Base-by-base conservation (phyloP, 2,329 filamentous ascomycete species). In the Sordariomycetes sp. region DNA sequence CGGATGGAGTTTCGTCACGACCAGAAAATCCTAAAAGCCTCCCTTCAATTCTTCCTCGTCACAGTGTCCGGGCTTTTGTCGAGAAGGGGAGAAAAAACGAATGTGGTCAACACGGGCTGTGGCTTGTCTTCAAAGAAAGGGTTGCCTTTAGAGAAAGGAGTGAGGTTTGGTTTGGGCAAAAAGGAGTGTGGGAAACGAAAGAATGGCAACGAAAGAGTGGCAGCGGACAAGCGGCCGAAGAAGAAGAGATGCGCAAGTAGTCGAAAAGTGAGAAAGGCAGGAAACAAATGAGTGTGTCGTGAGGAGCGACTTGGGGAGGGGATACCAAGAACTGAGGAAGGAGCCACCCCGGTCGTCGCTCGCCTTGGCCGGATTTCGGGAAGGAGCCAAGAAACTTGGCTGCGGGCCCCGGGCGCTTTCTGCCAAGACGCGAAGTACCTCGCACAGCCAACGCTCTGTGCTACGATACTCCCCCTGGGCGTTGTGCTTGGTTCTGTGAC, bases 91-190 rank as follows among this genome's bases (percentile, higher is more conserved):
- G 25, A 56, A 45, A 56, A n/a, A 55, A 34, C 54, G 55, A 56
- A 52, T 56, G 55, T 56, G 45, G 48, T 56, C 55, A 56, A 56
- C 55, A 52, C 55, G 50, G n/a, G 48, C 5, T 36, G 28, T 42
- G 39, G 48, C 5, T 52, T n/a, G 45, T 5, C 32, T 32, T 13
- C n/a, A 52, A 52, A 35, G 55, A 42, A 51, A 20, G 39, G 42
- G 34, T 6, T 22, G 22, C 45, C 45, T 56, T 20, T 32, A 3
- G 28, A 22, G 39, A 56, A 35, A 50, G 20, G 20, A 42, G 17
- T 15, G 51, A 7, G 34, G 8, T 39, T 48, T 32, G 32, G 17
- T 8, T 45, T 22, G 50, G 32, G 35, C 42, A 32, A 32, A 32
- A 52, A 42, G 48, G 55, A 53, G 17, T 53, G 48, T 57, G 42